Conservation (phyloP, 345 rosid genomes). For the Lumnitzera racemosa region DNA sequence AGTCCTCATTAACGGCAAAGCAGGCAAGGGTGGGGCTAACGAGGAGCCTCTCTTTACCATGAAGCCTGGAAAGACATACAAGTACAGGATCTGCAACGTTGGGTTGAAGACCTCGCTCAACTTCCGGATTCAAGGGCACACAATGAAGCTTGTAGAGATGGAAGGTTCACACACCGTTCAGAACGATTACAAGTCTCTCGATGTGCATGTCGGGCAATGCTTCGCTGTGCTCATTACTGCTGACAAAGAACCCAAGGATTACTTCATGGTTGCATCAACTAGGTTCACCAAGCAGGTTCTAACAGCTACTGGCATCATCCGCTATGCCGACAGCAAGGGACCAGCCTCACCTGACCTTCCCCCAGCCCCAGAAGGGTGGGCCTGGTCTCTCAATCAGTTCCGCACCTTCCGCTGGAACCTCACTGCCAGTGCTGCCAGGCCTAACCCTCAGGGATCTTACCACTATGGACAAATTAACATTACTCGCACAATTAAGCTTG, state of each 20-base stretch:
- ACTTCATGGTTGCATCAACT: slow-evolving; percentile 36
- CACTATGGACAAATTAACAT: slow-evolving; percentile 32
- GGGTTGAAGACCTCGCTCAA: slow-evolving; percentile 16
- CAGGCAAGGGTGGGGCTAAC: slow-evolving; percentile 9
- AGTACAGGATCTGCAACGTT: slow-evolving; percentile 16
- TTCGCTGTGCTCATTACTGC: slow-evolving; percentile 26
- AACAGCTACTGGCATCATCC: slow-evolving; percentile 20
- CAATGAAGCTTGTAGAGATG: slow-evolving; percentile 28
- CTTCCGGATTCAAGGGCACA: slow-evolving; percentile 15
- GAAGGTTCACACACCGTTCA: slow-evolving; percentile 37
- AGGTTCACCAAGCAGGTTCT: slow-evolving; percentile 22
- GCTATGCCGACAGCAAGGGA: slow-evolving; percentile 22
- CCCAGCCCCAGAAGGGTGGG: slow-evolving; percentile 28
- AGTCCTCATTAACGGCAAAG: slow-evolving; percentile 16
- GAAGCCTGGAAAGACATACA: slow-evolving; percentile 20
- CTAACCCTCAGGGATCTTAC: slow-evolving; percentile 47
- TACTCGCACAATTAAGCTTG: slow-evolving; percentile 27
- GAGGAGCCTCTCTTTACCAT: slow-evolving; percentile 14
- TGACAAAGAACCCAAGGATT: slow-evolving; percentile 17
- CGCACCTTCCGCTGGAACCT: slow-evolving; percentile 38
- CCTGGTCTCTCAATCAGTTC: slow-evolving; percentile 34
- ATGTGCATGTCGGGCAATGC: slow-evolving; percentile 38
- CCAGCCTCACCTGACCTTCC: slow-evolving; percentile 19
- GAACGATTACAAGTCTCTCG: slow-evolving; percentile 20
- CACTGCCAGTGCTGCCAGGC: slow-evolving; percentile 34